These are phyloP conservation scores for Parsonsia alboflavescens DNA, from an alignment of 257 asterid species.

Conservation along the genomic window DNA sequence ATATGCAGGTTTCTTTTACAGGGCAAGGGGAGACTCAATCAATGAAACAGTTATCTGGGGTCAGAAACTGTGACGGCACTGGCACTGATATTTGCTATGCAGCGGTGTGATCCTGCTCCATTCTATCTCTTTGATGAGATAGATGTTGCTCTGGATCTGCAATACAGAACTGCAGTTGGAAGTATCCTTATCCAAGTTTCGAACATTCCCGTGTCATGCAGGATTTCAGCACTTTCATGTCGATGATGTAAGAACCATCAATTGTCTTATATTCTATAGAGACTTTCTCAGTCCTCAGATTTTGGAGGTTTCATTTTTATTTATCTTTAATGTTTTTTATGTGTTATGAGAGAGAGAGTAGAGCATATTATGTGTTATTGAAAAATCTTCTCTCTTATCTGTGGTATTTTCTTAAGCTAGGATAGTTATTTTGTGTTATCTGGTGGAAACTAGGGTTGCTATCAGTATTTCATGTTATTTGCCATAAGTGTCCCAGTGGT, in stretches of 20 bases:
- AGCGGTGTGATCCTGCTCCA: slow-evolving; percentile 98
- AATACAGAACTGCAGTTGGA: slow-evolving; percentile 98
- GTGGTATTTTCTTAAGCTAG: not conserved
- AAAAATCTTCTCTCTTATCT: not conserved
- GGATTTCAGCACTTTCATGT: not conserved
- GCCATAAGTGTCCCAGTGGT: not conserved
- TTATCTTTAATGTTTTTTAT: not conserved
- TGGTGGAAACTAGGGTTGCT: not conserved
- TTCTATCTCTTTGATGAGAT: slow-evolving; percentile 98
- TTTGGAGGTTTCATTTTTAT: not conserved
- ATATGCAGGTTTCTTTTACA: slow-evolving; percentile 82
- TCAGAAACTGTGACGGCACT: slow-evolving; percentile 95
- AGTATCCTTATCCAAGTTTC: slow-evolving; percentile 61
- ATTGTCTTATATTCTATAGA: not conserved
- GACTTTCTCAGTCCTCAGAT: not conserved
- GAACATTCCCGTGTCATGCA: slow-evolving; percentile 10
- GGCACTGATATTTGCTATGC: slow-evolving; percentile 90
- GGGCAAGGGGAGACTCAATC: slow-evolving; percentile 99
- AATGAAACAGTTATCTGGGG: slow-evolving; percentile 97
- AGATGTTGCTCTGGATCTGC: slow-evolving; percentile 99
- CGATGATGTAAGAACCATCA: not conserved
- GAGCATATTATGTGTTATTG: not conserved
- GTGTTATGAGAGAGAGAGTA: not conserved
- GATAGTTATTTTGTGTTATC: not conserved
- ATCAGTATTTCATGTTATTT: not conserved